Conservation (phyloP, 2,329 filamentous ascomycete genomes). For the Botrytis squamosa region DNA sequence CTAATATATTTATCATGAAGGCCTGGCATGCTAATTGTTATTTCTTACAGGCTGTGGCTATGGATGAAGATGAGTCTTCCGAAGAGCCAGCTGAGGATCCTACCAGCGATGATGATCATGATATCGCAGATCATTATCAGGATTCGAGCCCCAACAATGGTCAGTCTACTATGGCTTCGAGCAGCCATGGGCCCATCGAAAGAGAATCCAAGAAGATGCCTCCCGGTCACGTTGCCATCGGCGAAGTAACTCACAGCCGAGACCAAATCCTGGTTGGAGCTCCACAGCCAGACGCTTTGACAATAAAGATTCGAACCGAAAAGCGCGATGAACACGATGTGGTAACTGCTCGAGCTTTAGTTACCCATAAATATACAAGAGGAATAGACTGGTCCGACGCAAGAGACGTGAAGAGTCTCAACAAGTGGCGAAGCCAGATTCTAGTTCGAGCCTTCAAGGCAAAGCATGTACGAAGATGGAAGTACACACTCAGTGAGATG, state of each 20-base stretch:
- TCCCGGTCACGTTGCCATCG: neutral
- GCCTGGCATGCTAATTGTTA: neutral
- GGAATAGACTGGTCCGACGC: neutral
- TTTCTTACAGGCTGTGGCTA: neutral
- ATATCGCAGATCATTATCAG: neutral
- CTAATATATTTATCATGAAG: no score
- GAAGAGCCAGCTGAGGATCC: neutral
- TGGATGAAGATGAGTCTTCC: neutral
- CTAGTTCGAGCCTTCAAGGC: neutral
- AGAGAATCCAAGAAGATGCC: neutral
- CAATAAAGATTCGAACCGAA: neutral
- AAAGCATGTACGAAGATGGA: neutral
- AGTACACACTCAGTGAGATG: neutral
- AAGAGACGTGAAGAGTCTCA: neutral
- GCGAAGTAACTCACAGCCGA: neutral
- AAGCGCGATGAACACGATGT: neutral
- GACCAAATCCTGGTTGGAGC: neutral
- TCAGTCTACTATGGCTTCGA: neutral
- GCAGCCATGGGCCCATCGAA: neutral
- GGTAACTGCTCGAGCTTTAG: neutral
- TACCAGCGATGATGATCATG: no score
- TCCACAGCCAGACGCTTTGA: neutral
- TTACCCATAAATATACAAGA: neutral
- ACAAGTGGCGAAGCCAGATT: slow-evolving; percentile 11
- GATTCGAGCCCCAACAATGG: neutral